These are phyloP conservation scores for Diplodia corticola DNA, from an alignment of 2,329 filamentous ascomycete species.

Conservation along the genomic window DNA sequence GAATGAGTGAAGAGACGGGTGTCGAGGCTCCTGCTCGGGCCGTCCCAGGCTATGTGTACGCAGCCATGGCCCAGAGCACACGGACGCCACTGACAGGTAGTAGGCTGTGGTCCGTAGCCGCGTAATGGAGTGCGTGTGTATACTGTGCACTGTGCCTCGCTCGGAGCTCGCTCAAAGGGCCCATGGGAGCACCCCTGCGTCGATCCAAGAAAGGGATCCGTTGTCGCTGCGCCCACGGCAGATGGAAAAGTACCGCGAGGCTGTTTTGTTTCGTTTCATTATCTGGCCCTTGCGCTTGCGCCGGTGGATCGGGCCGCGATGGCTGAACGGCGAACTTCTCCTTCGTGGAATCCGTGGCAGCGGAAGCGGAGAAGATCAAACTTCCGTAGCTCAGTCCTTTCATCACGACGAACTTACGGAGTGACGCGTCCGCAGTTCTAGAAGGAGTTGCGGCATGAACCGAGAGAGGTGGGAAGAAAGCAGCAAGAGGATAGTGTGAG, in stretches of 20 bases:
- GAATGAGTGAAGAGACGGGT: neutral
- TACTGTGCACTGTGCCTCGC: neutral
- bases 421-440: neutral
- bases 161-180: neutral
- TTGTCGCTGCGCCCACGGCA: neutral
- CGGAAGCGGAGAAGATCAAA: neutral
- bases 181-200: neutral
- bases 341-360: neutral
- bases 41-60: neutral
- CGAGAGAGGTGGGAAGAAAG: neutral
- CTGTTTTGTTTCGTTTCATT: neutral
- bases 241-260: neutral
- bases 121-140: constrained; percentile 8
- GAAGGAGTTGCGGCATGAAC: neutral
- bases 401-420: neutral
- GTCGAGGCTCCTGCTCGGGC: neutral
- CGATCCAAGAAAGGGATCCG: neutral
- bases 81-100: neutral
- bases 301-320: neutral
- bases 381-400: neutral
- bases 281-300: neutral
- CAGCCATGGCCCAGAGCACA: neutral
- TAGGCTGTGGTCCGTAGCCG: neutral
- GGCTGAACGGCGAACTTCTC: neutral
- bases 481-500: neutral